phyloP scores from a whole-genome alignment of 257 asterid genomes.

The Capsicum baccatum region DNA sequence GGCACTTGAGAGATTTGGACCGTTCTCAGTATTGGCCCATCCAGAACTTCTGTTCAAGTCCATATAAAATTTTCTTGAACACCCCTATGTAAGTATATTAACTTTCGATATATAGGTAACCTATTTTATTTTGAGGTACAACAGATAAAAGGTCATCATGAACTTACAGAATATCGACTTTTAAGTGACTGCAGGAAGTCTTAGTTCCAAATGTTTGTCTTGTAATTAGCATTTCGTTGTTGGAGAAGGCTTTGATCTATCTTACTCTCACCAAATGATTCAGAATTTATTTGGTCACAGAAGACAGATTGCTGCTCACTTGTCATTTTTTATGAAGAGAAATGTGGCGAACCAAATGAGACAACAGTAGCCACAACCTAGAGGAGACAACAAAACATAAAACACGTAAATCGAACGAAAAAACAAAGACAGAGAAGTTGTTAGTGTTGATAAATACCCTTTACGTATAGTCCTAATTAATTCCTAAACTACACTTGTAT shows the following conservation, averaged over 20 bases:
- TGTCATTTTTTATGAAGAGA: background rate
- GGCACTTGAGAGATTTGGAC: too few species aligned
- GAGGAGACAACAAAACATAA: background rate
- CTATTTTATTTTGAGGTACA: too few species aligned
- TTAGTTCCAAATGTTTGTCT: conserved; percentile 12
- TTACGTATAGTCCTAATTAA: too few species aligned
- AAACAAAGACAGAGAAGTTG: background rate
- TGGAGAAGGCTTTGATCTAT: background rate
- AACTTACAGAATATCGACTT: background rate
- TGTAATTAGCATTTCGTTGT: conserved; percentile 12
- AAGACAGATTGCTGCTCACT: conserved; percentile 6
- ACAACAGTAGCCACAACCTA: background rate
- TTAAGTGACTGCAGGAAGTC: background rate
- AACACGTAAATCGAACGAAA: background rate
- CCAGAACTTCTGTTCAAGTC: too few species aligned
- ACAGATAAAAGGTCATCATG: background rate
- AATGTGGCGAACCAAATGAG: background rate
- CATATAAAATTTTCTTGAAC: too few species aligned
- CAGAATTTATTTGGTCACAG: background rate
- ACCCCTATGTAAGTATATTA: too few species aligned
- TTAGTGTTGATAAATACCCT: background rate
- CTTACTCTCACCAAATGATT: background rate
- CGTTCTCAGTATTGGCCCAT: too few species aligned
- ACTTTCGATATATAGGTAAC: too few species aligned
- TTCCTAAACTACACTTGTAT: background rate